Evolutionary conservation across 768 basidiomycete genomes (phyloP), one percentile per base, ranked within the genome.

Genomic region (Mycena vulgaris): DNA sequence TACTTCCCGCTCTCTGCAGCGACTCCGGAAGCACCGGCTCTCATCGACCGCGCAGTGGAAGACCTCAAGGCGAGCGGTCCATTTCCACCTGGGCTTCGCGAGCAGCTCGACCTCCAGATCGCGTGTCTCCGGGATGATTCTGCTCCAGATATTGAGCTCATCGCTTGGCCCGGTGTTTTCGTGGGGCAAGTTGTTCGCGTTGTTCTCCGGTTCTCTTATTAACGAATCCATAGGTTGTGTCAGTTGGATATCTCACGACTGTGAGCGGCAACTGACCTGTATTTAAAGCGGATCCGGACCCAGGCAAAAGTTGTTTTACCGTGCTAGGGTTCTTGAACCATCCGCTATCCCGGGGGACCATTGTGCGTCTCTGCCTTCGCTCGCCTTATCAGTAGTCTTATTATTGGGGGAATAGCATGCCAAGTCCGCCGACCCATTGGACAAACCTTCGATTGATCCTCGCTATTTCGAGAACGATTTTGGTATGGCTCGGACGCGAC

Each of bases 311-410:
- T n/a, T 89, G 89, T 69, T 53, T 85, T 27, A 82, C 84, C 0
- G 45, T 88, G 17, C 55, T 79, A 8, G 75, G 72, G 8, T 77
- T 80, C 0, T 70, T 81, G 21, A 85, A 86, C 61, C 84, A 89
- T 57, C 80, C 80, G 1, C 82, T 87, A 69, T 87, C 85, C 11
- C 77, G 87, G 17, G 88, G 89, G 2, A 81, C 84, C 0, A 85
- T 89, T 65, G 87, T 87, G 56, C 47, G 84, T 78, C 9, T 31
- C 33, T 39, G 17, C 3, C 19, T 48, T 21, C 25, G 5, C 14
- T 28, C 30, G 11, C n/a, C 5, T 30, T 23, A 35, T 42, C n/a
- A 19, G 19, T 55, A 4, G 30, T 33, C 49, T 28, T 14, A 23
- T 10, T 2, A 51, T 27, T 51, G 5, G 9, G 7, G 5, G n/a